Evolutionary conservation across 352 stramenopile species (phyloP), one percentile per base, ranked within the genome.

Genomic region (Globisporangium carolinianum): DNA sequence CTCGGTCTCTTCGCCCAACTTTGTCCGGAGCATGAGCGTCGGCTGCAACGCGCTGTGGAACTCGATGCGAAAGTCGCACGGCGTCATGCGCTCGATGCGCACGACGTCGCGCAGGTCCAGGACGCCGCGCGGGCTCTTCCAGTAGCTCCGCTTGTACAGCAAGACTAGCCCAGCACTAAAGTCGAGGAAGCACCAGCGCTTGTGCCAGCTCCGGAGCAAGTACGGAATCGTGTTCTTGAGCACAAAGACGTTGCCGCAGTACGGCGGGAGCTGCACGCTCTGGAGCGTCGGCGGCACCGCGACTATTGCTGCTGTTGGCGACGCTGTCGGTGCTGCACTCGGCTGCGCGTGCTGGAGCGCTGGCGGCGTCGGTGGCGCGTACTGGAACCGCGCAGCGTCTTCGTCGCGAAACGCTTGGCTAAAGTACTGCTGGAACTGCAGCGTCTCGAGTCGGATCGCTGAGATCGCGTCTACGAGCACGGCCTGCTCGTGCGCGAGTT

Each of bases 111-210:
- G 74, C 49, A 92, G 57, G 53, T 92, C 83, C n/a, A 92, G 53
- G n/a, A 78, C 67, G 6, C 83, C 83, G 39, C 82, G 75, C n/a
- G 69, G 69, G 8, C 72, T 73, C 67, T 89, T 91, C 83, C 83
- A 93, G 68, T 91, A 93, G 66, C 80, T 93, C 41, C 83, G 79
- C 57, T 91, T 89, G 71, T 87, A 93, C 69, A 93, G 84, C 62
- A 82, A 73, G 50, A 89, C 68, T 11, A 89, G 52, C 4, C 83
- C 83, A 6, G 71, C 66, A 52, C 80, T 74, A 65, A 93, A 90
- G 57, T 93, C 83, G 42, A 93, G 58, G 62, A 85, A 89, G 60
- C 89, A 85, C 79, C 80, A 93, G 24, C 83, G 80, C 58, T 93
- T 93, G 64, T 79, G 73, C 74, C 77, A 93, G 64, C 76, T 89